A percentile compares a stretch with the other conserved stretches of the same genome.
Conservation (phyloP, 2,329 filamentous ascomycete genomes). For the Blumeria graminis region DNA sequence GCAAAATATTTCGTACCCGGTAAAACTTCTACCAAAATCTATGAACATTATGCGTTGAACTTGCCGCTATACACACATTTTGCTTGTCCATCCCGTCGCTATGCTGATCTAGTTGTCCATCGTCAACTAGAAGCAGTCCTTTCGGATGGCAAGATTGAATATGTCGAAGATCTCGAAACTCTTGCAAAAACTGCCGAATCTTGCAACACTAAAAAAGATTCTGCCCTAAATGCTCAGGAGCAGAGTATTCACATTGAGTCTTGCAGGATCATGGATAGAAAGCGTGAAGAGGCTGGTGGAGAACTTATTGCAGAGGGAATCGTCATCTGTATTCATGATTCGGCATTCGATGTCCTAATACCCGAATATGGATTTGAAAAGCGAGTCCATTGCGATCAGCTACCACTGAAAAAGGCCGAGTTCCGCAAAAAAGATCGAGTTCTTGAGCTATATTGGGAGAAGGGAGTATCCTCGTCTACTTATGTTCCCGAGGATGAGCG, state of each 20-base stretch:
- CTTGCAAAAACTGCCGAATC: constrained; percentile 81
- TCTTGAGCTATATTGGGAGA: constrained; percentile 97
- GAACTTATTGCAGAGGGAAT: constrained; percentile 92
- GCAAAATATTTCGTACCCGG: constrained; percentile 84
- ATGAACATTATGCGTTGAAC: constrained; percentile 80
- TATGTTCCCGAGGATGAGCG: constrained; percentile 95
- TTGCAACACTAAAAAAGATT: constrained; percentile 98
- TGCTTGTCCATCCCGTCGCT: constrained; percentile 81
- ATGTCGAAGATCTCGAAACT: constrained; percentile 67
- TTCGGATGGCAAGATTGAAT: constrained; percentile 60
- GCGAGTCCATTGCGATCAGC: constrained; percentile 93
- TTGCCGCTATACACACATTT: constrained; percentile 91
- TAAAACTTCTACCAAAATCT: constrained; percentile 53
- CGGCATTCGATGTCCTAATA: constrained; percentile 92
- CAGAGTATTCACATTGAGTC: constrained; percentile 98
- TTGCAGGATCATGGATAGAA: constrained; percentile 87
- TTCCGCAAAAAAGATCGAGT: constrained; percentile 91
- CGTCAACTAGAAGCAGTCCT: constrained; percentile 77
- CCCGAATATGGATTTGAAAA: constrained; percentile 98
- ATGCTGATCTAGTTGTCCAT: constrained; percentile 86
- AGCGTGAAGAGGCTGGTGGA: constrained; percentile 61
- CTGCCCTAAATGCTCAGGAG: constrained; percentile 87
- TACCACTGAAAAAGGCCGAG: constrained; percentile 96
- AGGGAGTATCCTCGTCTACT: constrained; percentile 85
- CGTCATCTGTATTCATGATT: constrained; percentile 92